Evolutionary conservation across 2,329 filamentous ascomycete genomes (phyloP), one percentile per base, ranked within the genome.

Genomic region (Sporothrix protearum): DNA sequence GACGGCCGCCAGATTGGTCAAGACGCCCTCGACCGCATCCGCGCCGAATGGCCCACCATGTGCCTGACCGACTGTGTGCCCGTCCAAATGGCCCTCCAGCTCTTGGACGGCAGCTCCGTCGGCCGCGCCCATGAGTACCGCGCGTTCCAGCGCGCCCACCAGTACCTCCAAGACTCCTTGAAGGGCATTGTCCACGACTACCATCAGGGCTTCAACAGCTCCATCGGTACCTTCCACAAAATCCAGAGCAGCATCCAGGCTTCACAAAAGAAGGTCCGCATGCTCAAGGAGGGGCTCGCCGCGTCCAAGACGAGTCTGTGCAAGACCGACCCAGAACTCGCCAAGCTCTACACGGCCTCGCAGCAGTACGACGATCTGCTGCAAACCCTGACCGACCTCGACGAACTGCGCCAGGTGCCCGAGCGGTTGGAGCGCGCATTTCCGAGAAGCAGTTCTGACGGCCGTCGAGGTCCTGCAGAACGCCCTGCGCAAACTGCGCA

Each of bases 151-250:
- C 85, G 91, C 75, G 94, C 93, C 63, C 93, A 97, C 80, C 85
- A 89, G 75, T 93, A 96, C 79, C 87, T 99, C n/a, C 94, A 99
- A 79, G 91, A 91, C 76, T 94, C 95, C 10, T 85, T 99, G 71
- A 97, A 97, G 81, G 89, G 90, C 45, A 97, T 99, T 76, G 96
- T 99, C 33, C 97, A 99, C 80, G 95, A 99, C 82, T 95, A 99
- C 79, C 95, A 99, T 78, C 96, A 99, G 80, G 96, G 96, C 63
- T 99, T 99, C 86, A 99, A 98, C 82, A 97, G 93, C 80, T 97
- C 95, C 68, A 98, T 99, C 74, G 96, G 95, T 80, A 98, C 95
- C 25, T 99, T 98, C 79, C 96, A 99, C 84, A 97, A 97, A 81
- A 99, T 99, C 73, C 96, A 99, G 80, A 89, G 90, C 69, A 97